Evolutionary conservation across 177 flowering plant species (phyloP), one percentile per base, ranked within the genome.

Genomic region (Vitis hybrid): DNA sequence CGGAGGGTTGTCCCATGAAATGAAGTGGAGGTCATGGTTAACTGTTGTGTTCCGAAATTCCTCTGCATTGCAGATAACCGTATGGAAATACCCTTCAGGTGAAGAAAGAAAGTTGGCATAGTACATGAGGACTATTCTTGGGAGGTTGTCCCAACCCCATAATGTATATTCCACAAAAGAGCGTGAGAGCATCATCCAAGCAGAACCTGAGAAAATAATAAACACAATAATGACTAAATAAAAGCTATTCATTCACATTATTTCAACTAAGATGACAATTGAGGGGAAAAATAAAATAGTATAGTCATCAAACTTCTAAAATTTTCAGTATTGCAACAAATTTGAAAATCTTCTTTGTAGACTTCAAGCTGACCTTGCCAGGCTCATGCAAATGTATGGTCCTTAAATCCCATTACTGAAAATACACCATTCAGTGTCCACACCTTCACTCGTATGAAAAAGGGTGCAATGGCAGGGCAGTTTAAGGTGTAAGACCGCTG

Each of bases 121-220:
- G 66, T 93, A 93, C 97, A 93, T 91, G 2, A 91, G 86, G 60
- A 88, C 86, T 2, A 76, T 79, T 55, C 97, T 77, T 15, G 97
- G 97, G 49, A 93, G 90, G 69, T 84, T 93, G 75, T 93, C 98
- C 97, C 97, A 93, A 0, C 97, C 98, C 97, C 92, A 90, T 69
- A 93, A 19, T 58, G 87, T 82, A 70, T 29, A 93, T 60, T 93
- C 98, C 7, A 93, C 62, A 72, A 91, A 93, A 1, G 93, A 81
- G 2, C 90, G 92, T 64, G 97, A 86, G 15, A 93, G 91, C 91
- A 89, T 86, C 95, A 91, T 88, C 98, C 98, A 93, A 63, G 98
- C 97, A 39, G 97, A 91, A 68, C 97, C 97, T 89, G 81, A 64
- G 31, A 48, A 45, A 67, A 75, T 49, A 26, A 39, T 45, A 9